Conservation (phyloP, 2,329 filamentous ascomycete species). For the Hypomyces perniciosus region DNA sequence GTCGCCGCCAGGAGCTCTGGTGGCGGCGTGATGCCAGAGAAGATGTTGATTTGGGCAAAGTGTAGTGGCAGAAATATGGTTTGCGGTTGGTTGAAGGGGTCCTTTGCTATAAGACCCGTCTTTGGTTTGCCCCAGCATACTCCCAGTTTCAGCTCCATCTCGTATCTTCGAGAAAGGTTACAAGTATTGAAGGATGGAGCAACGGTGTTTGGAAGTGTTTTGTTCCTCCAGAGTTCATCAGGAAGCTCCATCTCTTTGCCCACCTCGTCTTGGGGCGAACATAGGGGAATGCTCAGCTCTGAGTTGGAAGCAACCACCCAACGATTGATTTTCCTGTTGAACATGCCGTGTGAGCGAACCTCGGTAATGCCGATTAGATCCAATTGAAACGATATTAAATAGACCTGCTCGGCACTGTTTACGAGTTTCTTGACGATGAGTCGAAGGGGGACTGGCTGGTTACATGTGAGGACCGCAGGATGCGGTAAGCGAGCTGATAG, state of each 20-base stretch:
- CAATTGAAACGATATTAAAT: conserved; percentile 73
- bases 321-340: conserved; percentile 61
- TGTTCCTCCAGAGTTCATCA: conserved; percentile 63
- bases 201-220: conserved; percentile 74
- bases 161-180: conserved; percentile 77
- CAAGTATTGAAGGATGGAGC: conserved; percentile 84
- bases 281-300: conserved; percentile 65
- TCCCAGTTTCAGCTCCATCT: conserved; percentile 75
- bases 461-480: conserved; percentile 83
- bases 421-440: conserved; percentile 73
- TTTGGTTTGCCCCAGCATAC: conserved; percentile 63
- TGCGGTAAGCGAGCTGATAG: conserved; percentile 73
- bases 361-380: conserved; percentile 74
- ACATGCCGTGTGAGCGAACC: conserved; percentile 70
- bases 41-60: conserved; percentile 70
- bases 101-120: conserved; percentile 20
- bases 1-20: conserved; percentile 63
- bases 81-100: conserved; percentile 46
- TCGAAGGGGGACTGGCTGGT: conserved; percentile 74
- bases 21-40: conserved; percentile 81
- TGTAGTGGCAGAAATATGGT: conserved; percentile 71
- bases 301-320: conserved; percentile 71
- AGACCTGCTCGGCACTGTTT: conserved; percentile 62
- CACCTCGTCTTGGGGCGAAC: conserved; percentile 45
- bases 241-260: conserved; percentile 67